phyloP scores from a whole-genome alignment of 305 asterid species.

The Rubia tinctorum region DNA sequence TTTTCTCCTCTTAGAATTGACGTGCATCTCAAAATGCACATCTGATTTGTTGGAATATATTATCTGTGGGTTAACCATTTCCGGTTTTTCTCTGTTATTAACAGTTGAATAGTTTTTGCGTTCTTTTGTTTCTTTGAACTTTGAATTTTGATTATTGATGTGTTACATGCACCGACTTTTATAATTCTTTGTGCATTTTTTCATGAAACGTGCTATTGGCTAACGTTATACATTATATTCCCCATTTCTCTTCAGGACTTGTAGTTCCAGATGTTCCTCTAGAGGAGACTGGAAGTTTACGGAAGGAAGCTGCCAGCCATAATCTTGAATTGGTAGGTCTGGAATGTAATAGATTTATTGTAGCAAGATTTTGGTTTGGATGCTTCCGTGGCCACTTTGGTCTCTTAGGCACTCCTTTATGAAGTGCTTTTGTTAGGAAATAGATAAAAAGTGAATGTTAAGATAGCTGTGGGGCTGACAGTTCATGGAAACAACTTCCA shows the following conservation, averaged over 20 bases:
- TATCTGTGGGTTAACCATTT: not conserved
- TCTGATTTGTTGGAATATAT: not conserved
- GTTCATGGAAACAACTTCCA: conserved; percentile 18
- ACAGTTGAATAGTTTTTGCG: not conserved
- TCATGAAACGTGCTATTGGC: not conserved
- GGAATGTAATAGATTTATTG: not conserved
- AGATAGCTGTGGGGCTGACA: not conserved
- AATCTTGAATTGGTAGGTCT: conserved; percentile 80
- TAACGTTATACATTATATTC: not conserved
- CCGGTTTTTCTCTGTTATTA: not conserved
- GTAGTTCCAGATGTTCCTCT: conserved; percentile 97
- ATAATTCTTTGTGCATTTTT: not conserved
- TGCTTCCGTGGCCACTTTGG: not conserved
- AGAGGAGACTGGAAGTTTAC: conserved; percentile 82
- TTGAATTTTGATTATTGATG: not conserved
- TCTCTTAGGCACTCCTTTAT: not conserved
- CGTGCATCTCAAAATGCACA: not conserved
- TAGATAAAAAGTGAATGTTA: not conserved
- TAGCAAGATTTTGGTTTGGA: not conserved
- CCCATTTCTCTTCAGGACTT: conserved; percentile 53
- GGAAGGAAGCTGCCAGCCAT: conserved; percentile 64
- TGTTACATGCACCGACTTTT: not conserved
- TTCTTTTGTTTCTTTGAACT: not conserved
- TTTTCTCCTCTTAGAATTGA: not conserved
- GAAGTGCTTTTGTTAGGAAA: not conserved